phyloP scores from a whole-genome alignment of 202 grass and related monocot genomes.

The Carex sylvatica region DNA sequence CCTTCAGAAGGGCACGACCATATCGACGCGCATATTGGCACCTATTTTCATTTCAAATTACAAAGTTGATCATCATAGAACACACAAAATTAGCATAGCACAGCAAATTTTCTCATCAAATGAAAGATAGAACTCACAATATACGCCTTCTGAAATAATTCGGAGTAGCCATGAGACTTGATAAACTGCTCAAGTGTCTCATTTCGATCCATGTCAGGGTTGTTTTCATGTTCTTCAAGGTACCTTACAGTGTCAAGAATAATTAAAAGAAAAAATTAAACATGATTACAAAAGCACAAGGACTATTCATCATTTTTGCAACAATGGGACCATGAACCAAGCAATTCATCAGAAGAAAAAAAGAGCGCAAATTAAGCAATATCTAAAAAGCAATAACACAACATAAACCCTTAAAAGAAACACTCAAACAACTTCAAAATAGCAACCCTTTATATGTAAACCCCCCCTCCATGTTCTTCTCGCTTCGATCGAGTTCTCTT shows the following conservation, averaged over 20 bases:
- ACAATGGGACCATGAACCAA: not conserved
- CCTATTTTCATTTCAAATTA: conserved; percentile 29
- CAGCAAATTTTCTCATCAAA: not conserved
- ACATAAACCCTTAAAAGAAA: not conserved
- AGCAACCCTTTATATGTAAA: conserved; percentile 6
- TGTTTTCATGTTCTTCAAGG: conserved; percentile 62
- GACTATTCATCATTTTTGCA: not conserved
- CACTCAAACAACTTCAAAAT: not conserved
- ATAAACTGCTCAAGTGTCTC: conserved; percentile 81
- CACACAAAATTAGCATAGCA: not conserved
- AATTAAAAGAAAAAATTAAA: conserved; percentile 13
- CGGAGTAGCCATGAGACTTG: conserved; percentile 62
- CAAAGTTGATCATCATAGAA: conserved; percentile 5
- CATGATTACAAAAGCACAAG: not conserved
- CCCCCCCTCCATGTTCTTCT: not conserved
- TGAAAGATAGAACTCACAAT: conserved; percentile 37
- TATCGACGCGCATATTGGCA: conserved; percentile 73
- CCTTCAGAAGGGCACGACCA: conserved; percentile 81
- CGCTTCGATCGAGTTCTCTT: not conserved
- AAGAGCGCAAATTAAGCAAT: not conserved
- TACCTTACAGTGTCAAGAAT: conserved; percentile 43
- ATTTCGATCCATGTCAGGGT: conserved; percentile 57
- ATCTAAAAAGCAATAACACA: not conserved
- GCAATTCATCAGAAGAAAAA: not conserved
- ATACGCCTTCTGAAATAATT: conserved; percentile 73